Evolutionary conservation across 2,329 filamentous ascomycete genomes (phyloP), one percentile per base, ranked within the genome.

Genomic region (Thelonectria discophora): DNA sequence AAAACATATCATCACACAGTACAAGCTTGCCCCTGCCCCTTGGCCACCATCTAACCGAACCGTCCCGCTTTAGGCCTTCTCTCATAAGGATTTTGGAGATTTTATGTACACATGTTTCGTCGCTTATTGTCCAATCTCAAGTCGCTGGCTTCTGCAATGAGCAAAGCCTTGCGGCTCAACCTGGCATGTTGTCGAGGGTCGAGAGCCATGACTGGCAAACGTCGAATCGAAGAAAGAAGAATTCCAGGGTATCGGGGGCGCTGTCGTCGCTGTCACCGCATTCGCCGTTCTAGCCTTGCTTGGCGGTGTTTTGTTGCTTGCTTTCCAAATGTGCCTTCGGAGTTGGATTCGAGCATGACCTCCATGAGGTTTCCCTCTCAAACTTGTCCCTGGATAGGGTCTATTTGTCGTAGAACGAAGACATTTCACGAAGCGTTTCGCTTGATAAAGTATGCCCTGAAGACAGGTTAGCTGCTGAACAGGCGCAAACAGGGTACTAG

Each of bases 391-490:
- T 52, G 46, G 48, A 47, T 39, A 55, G 49, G 51, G 50, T 65
- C 32, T 57, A 60, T 50, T 49, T 32, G 58, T 39, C 17, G 24
- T 46, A 18, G 24, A 21, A 18, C 20, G 10, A 58, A 32, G 24
- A 13, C n/a, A 47, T 49, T 48, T 78, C 71, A 80, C 53, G 74
- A 71, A 27, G 70, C 64, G 64, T 86, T 87, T 63, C 81, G 79
- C 65, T 79, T 81, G 67, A 88, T 87, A 62, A 88, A 88, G 74
- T 88, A 88, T 30, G 86, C 83, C 77, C 85, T 88, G 30, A 40
- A 17, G 15, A 42, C 13, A 11, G 2, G 42, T 12, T 18, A 11
- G 10, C 11, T n/a, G 15, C 20, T 5, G 37, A 2, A 34, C 32
- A 13, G 8, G 9, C 32, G 13, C 13, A 34, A 9, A 3, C 3